Percentiles rank a stretch among this genome's conserved stretches.
Conservation (phyloP, 208 protist genomes). For the Kentomonas sorsogonicus region DNA sequence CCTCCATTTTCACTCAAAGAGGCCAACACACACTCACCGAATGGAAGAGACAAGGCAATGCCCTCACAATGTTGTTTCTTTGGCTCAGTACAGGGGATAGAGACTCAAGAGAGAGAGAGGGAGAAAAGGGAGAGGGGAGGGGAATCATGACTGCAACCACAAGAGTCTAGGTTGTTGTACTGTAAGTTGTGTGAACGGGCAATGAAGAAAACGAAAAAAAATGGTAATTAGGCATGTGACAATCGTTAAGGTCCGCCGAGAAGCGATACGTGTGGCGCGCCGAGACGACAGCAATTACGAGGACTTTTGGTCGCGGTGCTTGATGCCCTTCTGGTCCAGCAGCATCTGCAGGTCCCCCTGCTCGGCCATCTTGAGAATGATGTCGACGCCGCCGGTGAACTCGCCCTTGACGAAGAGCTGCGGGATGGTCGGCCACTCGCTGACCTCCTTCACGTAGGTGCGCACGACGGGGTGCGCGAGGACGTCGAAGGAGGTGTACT, state of each 20-base stretch:
- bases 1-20: too few species aligned
- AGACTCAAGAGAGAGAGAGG: background rate
- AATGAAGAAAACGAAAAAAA: constrained; percentile 6
- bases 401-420: constrained; percentile 95
- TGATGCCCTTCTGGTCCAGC: constrained; percentile 77
- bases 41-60: too few species aligned
- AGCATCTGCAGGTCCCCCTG: constrained; percentile 79
- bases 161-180: too few species aligned
- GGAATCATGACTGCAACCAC: background rate
- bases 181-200: background rate
- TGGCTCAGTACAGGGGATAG: background rate
- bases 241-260: background rate
- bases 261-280: background rate
- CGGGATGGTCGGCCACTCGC: constrained; percentile 95
- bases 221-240: too few species aligned
- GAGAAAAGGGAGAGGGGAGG: background rate
- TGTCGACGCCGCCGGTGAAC: constrained; percentile 93
- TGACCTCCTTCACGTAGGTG: constrained; percentile 92
- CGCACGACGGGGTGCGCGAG: constrained; percentile 89
- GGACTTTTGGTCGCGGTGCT: constrained; percentile 42
- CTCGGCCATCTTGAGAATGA: constrained; percentile 90
- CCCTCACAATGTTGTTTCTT: too few species aligned
- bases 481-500: constrained; percentile 93
- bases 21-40: too few species aligned
- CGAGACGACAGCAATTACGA: constrained; percentile 7